phyloP scores from a whole-genome alignment of 805 yeast species.

The Myxozyma melibiosi region DNA sequence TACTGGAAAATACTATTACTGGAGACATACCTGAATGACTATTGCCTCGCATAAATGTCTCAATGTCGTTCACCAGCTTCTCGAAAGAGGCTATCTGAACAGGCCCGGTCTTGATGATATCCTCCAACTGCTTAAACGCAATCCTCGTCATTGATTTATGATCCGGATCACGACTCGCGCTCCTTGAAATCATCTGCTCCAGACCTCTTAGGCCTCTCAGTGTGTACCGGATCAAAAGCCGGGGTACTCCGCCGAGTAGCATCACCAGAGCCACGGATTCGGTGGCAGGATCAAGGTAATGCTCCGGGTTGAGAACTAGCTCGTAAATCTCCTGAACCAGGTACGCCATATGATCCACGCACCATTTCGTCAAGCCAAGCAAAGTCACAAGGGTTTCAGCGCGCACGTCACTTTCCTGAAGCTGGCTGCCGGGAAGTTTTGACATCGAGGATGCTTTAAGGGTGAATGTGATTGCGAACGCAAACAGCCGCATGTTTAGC shows the following conservation, averaged over 20 bases:
- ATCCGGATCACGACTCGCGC: conserved; percentile 35
- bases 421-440: conserved; percentile 49
- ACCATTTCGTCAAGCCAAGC: conserved; percentile 85
- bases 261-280: conserved; percentile 40
- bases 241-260: conserved; percentile 42
- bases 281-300: conserved; percentile 38
- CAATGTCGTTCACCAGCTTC: conserved; percentile 45
- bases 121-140: conserved; percentile 38
- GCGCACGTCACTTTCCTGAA: conserved; percentile 49
- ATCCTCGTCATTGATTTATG: conserved; percentile 37
- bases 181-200: conserved; percentile 38
- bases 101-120: conserved; percentile 39
- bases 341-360: conserved; percentile 72
- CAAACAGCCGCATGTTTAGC: conserved; percentile 67
- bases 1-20: background rate
- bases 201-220: conserved; percentile 46
- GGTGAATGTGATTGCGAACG: conserved; percentile 72
- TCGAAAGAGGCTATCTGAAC: conserved; percentile 42
- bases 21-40: conserved; percentile 28
- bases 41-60: conserved; percentile 41
- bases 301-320: conserved; percentile 25
- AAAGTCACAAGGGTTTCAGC: conserved; percentile 38
- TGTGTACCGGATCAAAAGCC: conserved; percentile 43
- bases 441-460: conserved; percentile 51
- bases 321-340: conserved; percentile 64